A percentile compares a stretch with the other conserved stretches of the same genome.
Conservation (phyloP, 441 rosid species). For the Mallotus japonicus region DNA sequence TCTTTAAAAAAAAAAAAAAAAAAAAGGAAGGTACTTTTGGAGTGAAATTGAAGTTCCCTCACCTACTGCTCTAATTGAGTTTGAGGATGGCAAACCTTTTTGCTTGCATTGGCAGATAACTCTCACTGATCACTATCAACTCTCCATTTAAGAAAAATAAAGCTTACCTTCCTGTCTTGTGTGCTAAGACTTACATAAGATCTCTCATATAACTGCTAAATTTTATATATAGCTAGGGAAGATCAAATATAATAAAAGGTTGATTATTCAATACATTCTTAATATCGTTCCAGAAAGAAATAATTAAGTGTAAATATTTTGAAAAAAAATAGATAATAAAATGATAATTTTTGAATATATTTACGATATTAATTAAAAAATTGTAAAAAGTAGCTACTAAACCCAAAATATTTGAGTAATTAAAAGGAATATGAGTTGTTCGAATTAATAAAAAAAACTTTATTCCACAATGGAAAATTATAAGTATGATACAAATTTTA, state of each 20-base stretch:
- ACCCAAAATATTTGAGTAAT: not conserved
- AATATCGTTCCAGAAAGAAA: too few relatives aligned
- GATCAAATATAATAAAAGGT: not conserved
- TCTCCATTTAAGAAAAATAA: slow-evolving; percentile 30
- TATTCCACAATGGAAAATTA: not conserved
- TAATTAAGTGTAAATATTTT: too few relatives aligned
- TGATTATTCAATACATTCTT: too few relatives aligned
- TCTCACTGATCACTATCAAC: not conserved
- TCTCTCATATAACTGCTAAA: not conserved
- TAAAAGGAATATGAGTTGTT: not conserved
- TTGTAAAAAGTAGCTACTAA: too few relatives aligned
- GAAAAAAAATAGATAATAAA: not conserved
- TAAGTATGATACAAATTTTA: not conserved
- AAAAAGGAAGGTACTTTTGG: slow-evolving; percentile 8
- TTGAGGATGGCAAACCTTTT: slow-evolving; percentile 34
- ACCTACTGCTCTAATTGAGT: slow-evolving; percentile 39
- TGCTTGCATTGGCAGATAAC: slow-evolving; percentile 53
- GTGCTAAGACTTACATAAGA: slow-evolving; percentile 29
- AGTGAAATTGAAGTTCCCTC: slow-evolving; percentile 37
- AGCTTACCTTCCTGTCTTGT: slow-evolving; percentile 61
- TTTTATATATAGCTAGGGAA: not conserved
- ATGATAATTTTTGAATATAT: too few relatives aligned
- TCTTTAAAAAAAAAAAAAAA: not conserved
- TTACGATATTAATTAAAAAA: too few relatives aligned
- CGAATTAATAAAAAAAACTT: not conserved